A percentile compares a stretch with the other conserved stretches of the same genome.
Evolutionary conservation across 768 basidiomycete genomes (phyloP).

Genomic region (Amanita exitialis): DNA sequence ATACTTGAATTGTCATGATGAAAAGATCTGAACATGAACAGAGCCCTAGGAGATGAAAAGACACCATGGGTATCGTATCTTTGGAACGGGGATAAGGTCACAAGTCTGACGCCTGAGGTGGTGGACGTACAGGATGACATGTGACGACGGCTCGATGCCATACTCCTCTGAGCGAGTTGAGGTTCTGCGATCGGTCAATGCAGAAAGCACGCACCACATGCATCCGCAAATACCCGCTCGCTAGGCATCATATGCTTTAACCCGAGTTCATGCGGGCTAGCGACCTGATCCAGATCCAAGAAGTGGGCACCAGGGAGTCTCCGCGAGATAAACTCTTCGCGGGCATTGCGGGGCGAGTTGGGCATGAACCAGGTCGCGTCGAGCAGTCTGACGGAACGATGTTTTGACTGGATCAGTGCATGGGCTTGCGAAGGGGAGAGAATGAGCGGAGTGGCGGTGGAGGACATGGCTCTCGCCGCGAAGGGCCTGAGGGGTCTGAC

Average conservation of each 20-base stretch:
- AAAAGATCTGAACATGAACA: slow-evolving; percentile 92
- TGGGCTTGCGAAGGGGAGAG: slow-evolving; percentile 41
- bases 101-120: neutral
- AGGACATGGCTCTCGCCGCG: neutral
- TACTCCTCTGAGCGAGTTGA: slow-evolving; percentile 34
- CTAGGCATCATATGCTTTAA: slow-evolving; percentile 94
- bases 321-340: slow-evolving; percentile 56
- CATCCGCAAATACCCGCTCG: slow-evolving; percentile 56
- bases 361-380: slow-evolving; percentile 97
- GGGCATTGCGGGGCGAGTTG: slow-evolving; percentile 59
- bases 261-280: slow-evolving; percentile 64
- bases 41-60: slow-evolving; percentile 86
- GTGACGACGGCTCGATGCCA: slow-evolving; percentile 63
- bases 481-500: neutral
- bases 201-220: slow-evolving; percentile 53
- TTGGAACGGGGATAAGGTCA: slow-evolving; percentile 6
- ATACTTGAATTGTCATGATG: slow-evolving; percentile 82
- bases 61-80: slow-evolving; percentile 89
- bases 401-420: slow-evolving; percentile 21
- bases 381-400: slow-evolving; percentile 34
- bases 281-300: slow-evolving; percentile 74
- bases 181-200: neutral
- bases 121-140: slow-evolving; percentile 67
- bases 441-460: slow-evolving; percentile 31
- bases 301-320: slow-evolving; percentile 66